phyloP scores from a whole-genome alignment of 1,139 yeast genomes.

The Saccharomyces hybrid region DNA sequence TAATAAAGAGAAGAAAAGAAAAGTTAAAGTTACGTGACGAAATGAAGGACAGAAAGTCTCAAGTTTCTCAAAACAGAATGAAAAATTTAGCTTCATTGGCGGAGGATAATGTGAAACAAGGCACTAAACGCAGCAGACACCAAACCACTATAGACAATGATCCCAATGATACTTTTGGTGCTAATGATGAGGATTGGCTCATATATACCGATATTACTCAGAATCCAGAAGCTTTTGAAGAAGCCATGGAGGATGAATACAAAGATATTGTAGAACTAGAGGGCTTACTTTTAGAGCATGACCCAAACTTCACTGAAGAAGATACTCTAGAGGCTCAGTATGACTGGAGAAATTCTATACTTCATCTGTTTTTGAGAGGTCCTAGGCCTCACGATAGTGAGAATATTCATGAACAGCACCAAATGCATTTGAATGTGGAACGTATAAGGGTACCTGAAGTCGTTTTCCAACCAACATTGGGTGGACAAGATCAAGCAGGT shows the following conservation, averaged over 20 bases:
- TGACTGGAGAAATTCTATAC: conserved; percentile 75
- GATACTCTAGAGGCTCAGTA: conserved; percentile 77
- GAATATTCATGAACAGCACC: conserved; percentile 67
- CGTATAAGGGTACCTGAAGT: conserved; percentile 90
- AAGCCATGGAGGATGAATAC: conserved; percentile 65
- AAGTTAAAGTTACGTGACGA: conserved; percentile 67
- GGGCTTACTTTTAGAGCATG: conserved; percentile 66
- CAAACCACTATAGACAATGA: conserved; percentile 74
- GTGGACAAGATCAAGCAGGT: conserved; percentile 95
- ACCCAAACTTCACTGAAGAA: conserved; percentile 77
- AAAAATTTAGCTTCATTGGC: conserved; percentile 85
- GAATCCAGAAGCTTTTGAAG: conserved; percentile 55
- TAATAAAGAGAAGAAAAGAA: conserved; percentile 57
- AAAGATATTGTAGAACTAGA: conserved; percentile 58
- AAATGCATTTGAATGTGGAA: conserved; percentile 83
- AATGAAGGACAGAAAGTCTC: conserved; percentile 79
- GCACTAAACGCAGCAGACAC: conserved; percentile 44
- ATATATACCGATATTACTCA: conserved; percentile 79
- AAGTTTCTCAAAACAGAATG: conserved; percentile 91
- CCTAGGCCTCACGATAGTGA: conserved; percentile 69
- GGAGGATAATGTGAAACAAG: conserved; percentile 48
- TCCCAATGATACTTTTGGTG: conserved; percentile 91
- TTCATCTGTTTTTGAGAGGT: conserved; percentile 85
- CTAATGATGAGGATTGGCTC: conserved; percentile 94
- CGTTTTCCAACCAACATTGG: conserved; percentile 87